Base-by-base conservation (phyloP, 2,329 filamentous ascomycete species). In the Dendrostoma leiphaemia region DNA sequence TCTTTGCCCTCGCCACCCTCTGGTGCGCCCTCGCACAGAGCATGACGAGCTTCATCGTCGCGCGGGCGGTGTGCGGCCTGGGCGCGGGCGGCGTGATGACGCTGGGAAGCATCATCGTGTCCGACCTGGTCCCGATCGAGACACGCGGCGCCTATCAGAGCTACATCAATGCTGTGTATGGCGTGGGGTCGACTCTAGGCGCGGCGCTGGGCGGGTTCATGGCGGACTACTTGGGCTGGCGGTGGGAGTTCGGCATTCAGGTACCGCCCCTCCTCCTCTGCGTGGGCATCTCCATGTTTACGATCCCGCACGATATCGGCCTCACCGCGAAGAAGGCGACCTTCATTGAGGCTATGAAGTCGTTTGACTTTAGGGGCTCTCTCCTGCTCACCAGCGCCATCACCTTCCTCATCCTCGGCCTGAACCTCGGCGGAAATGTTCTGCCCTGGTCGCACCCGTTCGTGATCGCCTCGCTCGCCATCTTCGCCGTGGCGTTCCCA, bases 121-220 rank as follows among this genome's bases (percentile, higher is more conserved):
- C 85, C 53, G 88, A 91, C 66, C 70, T 91, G 45, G 86, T 92
- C 32, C 86, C 86, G 1, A 88, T 91, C 59, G 81, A 88, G 72
- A 85, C 75, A n/a, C 50, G 67, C 74, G 74, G 26, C 28, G 80
- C 81, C 4, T 92, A 89, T 61, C 89, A 92, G 66, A 85, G 85
- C 13, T 84, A 86, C 60, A 80, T 89, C 63, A 87, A 89, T 64
- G 74, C 88, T 43, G 75, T 81, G 46, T 89, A 80, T 61, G 86
- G 86, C 2, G 56, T 76, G n/a, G 80, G 75, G 0, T 74, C 79
- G 2, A 76, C 80, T 6, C 71, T 83, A 2, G 88, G 88, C 3
- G 87, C 86, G 1, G 86, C 86, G 0, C 74, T 88, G 6, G 88
- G 88, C 13, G 88, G 88, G 1, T 75, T 84, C 49, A 81, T 91